A percentile compares a stretch with the other conserved stretches of the same genome.
These are phyloP conservation scores for Aspergillus asperescens DNA, from an alignment of 495 filamentous ascomycete species.

Conservation along the genomic window DNA sequence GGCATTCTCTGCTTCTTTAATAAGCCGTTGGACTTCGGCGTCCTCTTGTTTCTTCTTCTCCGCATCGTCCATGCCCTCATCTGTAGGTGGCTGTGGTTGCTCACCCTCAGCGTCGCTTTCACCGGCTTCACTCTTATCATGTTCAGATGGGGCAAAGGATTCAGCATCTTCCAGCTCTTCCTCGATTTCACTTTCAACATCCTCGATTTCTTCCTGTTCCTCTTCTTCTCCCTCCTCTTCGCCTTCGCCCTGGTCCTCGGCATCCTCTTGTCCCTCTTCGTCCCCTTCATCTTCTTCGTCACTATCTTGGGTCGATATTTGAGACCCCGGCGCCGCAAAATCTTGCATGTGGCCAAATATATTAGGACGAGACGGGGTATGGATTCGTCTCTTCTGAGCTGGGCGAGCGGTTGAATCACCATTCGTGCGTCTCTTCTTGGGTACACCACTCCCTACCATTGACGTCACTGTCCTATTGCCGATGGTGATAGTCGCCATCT, in stretches of 20 bases:
- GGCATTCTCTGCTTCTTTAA: slow-evolving; percentile 53
- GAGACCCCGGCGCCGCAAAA: slow-evolving; percentile 68
- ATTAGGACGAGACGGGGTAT: slow-evolving; percentile 39
- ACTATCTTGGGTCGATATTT: slow-evolving; percentile 28
- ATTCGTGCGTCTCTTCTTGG: slow-evolving; percentile 33
- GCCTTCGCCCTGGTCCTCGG: slow-evolving; percentile 28
- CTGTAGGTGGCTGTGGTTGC: slow-evolving; percentile 24
- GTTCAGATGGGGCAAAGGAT: slow-evolving; percentile 6
- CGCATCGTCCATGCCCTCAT: slow-evolving; percentile 55
- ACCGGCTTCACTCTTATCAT: slow-evolving; percentile 8
- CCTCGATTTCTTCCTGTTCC: slow-evolving; percentile 21
- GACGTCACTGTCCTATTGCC: slow-evolving; percentile 70
- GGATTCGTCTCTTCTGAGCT: slow-evolving; percentile 32
- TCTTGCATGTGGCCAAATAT: slow-evolving; percentile 63
- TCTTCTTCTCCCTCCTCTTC: slow-evolving; percentile 32
- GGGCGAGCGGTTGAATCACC: slow-evolving; percentile 12
- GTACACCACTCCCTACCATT: slow-evolving; percentile 47
- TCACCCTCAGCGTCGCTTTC: slow-evolving; percentile 15
- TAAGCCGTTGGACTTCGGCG: slow-evolving; percentile 56
- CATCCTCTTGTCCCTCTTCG: slow-evolving; percentile 19
- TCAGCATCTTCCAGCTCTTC: slow-evolving; percentile 13
- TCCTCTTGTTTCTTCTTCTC: slow-evolving; percentile 64
- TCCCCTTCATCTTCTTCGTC: slow-evolving; percentile 25
- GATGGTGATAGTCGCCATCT: slow-evolving; percentile 84
- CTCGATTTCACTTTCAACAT: background rate